Conservation (phyloP, 805 yeast genomes). For the Pichia membranifaciens region DNA sequence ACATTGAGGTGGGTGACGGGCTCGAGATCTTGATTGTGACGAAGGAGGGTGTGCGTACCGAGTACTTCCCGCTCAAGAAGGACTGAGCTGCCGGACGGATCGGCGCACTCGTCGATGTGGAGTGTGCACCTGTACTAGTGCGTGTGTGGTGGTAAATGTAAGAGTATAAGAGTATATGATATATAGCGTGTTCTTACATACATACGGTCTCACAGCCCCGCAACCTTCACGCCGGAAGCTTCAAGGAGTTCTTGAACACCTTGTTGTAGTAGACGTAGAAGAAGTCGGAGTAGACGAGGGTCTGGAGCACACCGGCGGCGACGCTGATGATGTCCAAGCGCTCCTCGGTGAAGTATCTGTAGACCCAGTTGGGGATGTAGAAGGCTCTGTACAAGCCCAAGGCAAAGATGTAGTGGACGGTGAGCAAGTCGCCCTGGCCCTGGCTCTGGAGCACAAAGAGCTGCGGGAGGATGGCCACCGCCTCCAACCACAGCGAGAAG, state of each 20-base stretch:
- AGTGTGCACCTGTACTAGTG: too few relatives aligned
- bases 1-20: conserved; percentile 97
- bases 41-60: conserved; percentile 84
- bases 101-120: too few relatives aligned
- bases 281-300: conserved; percentile 87
- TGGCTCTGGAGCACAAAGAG: conserved; percentile 82
- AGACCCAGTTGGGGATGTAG: conserved; percentile 93
- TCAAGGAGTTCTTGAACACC: conserved; percentile 76
- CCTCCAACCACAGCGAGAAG: conserved; percentile 87
- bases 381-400: conserved; percentile 85
- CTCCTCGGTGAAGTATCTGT: conserved; percentile 65
- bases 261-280: conserved; percentile 82
- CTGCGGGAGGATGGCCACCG: conserved; percentile 90
- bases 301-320: conserved; percentile 78
- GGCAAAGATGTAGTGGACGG: conserved; percentile 90
- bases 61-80: conserved; percentile 79
- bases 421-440: conserved; percentile 82
- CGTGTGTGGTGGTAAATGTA: too few relatives aligned
- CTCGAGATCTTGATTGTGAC: conserved; percentile 86
- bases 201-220: too few relatives aligned
- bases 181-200: too few relatives aligned
- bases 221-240: conserved; percentile 37
- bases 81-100: conserved; percentile 63
- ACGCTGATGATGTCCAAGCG: conserved; percentile 66
- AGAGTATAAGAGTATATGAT: too few relatives aligned